Evolutionary conservation across 2,329 filamentous ascomycete genomes (phyloP).

Genomic region (Huntiella omanensis): DNA sequence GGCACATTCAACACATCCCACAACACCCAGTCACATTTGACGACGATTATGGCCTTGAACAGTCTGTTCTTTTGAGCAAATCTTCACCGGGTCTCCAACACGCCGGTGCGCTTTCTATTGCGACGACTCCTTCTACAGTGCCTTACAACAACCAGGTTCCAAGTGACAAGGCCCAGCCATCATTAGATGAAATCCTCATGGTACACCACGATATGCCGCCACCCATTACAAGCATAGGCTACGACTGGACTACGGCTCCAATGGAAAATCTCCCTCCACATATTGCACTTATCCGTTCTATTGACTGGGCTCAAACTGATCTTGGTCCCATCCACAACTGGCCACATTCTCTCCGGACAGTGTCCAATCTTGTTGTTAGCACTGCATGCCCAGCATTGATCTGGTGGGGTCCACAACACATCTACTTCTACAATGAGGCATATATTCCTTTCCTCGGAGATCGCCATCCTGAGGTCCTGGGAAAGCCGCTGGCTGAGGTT

Average conservation of each 20-base stretch:
- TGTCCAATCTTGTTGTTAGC: slow-evolving; percentile 70
- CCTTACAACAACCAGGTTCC: background rate
- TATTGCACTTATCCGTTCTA: slow-evolving; percentile 50
- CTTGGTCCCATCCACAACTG: slow-evolving; percentile 61
- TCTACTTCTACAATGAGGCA: slow-evolving; percentile 55
- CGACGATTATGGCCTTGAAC: background rate
- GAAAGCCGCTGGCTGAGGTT: slow-evolving; percentile 44
- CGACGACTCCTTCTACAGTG: background rate
- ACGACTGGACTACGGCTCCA: slow-evolving; percentile 66
- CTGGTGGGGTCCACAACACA: slow-evolving; percentile 58
- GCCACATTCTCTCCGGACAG: slow-evolving; percentile 51
- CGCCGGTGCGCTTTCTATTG: background rate
- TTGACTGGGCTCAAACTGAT: slow-evolving; percentile 55
- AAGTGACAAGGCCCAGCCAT: too few relatives aligned
- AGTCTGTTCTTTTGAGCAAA: slow-evolving; percentile 13
- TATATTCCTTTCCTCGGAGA: slow-evolving; percentile 53
- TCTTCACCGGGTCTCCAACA: slow-evolving; percentile 38
- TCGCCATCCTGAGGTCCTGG: slow-evolving; percentile 63
- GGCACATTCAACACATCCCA: background rate
- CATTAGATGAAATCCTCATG: too few relatives aligned
- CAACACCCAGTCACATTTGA: background rate
- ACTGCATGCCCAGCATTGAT: slow-evolving; percentile 56
- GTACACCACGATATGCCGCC: slow-evolving; percentile 17
- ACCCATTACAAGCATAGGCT: slow-evolving; percentile 25
- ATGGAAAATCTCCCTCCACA: slow-evolving; percentile 44